phyloP scores from a whole-genome alignment of 1,139 yeast genomes.

The Scheffersomyces cryptocercus region DNA sequence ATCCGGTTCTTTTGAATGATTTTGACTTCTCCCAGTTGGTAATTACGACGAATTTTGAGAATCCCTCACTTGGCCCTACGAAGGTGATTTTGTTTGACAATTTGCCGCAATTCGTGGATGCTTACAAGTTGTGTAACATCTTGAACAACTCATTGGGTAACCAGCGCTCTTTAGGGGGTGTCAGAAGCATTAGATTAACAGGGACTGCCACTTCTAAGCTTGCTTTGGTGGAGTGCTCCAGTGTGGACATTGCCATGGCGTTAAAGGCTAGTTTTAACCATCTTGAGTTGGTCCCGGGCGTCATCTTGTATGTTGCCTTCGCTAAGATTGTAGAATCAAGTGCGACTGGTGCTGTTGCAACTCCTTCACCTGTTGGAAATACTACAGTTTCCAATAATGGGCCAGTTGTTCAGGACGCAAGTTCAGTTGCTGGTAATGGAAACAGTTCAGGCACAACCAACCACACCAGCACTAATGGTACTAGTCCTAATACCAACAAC shows the following conservation, averaged over 20 bases:
- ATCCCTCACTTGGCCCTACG: conserved; percentile 73
- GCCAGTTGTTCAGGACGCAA: background rate
- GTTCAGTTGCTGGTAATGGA: conserved; percentile 1
- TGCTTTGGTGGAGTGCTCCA: conserved; percentile 74
- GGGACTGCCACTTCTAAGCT: conserved; percentile 39
- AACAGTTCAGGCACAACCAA: conserved; percentile 7
- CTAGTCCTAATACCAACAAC: background rate
- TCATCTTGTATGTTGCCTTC: conserved; percentile 63
- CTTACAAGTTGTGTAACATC: conserved; percentile 36
- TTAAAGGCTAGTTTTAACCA: conserved; percentile 79
- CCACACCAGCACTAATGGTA: conserved; percentile 9
- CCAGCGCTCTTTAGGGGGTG: conserved; percentile 25
- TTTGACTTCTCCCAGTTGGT: conserved; percentile 45
- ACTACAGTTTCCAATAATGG: background rate
- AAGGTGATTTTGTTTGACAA: conserved; percentile 76
- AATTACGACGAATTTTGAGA: conserved; percentile 64
- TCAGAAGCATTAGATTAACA: conserved; percentile 54
- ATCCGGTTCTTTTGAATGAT: conserved; percentile 53
- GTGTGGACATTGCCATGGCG: conserved; percentile 72
- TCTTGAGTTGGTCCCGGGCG: conserved; percentile 77
- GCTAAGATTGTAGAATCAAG: conserved; percentile 51
- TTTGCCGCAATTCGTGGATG: conserved; percentile 54
- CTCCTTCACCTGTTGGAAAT: conserved; percentile 10
- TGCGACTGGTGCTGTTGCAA: conserved; percentile 10
- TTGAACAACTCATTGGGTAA: conserved; percentile 30